A percentile compares a stretch with the other conserved stretches of the same genome.
These are phyloP conservation scores for Geotrichum cucujoidarum DNA, from an alignment of 1,139 yeast species.

Conservation along the genomic window DNA sequence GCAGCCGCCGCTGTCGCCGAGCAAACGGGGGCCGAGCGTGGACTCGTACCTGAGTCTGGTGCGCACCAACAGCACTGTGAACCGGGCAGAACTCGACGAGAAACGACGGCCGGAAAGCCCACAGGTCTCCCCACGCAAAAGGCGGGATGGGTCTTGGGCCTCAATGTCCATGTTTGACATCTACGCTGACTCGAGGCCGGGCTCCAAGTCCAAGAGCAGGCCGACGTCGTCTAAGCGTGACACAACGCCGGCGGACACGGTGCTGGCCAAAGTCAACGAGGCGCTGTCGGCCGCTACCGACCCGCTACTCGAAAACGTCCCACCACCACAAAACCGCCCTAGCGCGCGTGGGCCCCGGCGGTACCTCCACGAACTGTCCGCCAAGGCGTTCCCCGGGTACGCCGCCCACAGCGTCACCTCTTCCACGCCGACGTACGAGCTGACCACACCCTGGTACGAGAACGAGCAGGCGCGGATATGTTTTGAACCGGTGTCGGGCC, in stretches of 20 bases:
- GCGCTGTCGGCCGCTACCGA: not conserved
- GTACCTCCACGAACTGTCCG: not conserved
- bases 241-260: too few species aligned
- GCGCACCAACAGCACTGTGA: too few species aligned
- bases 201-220: too few species aligned
- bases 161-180: too few species aligned
- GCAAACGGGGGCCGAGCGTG: not conserved
- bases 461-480: not conserved
- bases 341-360: not conserved
- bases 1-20: not conserved
- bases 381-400: not conserved
- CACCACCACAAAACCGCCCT: not conserved
- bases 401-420: not conserved
- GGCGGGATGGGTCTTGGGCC: too few species aligned
- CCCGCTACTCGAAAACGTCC: slow-evolving; percentile 2
- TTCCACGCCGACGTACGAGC: not conserved
- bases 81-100: too few species aligned
- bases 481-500: not conserved
- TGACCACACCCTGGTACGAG: not conserved
- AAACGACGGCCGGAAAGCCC: too few species aligned
- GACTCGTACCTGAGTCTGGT: not conserved
- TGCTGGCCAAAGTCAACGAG: not conserved
- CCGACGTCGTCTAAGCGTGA: too few species aligned
- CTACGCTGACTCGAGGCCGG: too few species aligned
- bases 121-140: too few species aligned